Base-by-base conservation (phyloP, 495 filamentous ascomycete genomes). In the Astrothelium subdiscretum region DNA sequence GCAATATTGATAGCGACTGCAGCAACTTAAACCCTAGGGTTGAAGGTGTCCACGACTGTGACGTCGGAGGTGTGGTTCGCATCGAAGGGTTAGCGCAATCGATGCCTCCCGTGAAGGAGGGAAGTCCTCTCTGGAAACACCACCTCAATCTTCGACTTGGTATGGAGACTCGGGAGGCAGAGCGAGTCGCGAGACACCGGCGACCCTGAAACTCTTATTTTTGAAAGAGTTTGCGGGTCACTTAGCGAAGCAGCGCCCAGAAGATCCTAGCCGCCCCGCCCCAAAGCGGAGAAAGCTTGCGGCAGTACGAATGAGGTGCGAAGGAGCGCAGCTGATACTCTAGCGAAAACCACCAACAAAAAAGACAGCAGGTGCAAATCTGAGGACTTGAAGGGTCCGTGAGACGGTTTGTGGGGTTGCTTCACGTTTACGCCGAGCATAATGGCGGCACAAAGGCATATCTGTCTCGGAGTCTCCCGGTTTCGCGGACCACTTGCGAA, bases 251-350 rank as follows among this genome's bases (percentile, higher is more conserved):
- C 29, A 20, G 48, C 22, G 24, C 48, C 48, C 48, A 54, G 22
- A 54, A 27, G 26, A 54, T 54, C 48, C 48, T 54, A 54, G 48
- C 48, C 48, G 48, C 48, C 48, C 48, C 48, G 48, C 48, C 48
- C 48, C 48, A 29, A 48, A 54, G 48, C 24, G 48, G 48, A 54
- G 48, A 54, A 54, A 54, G 48, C 22, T 5, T 54, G 48, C 48
- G 48, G 48, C 48, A 54, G 24, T 8, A 54, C 20, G 20, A 20
- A 27, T 29, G 48, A 24, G 48, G 13, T 54, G 24, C 42, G 48
- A 54, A 54, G 48, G 48, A 54, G 4, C 48, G 48, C 48, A 54
- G 48, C 48, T 54, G 48, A 54, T 54, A 54, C 48, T 54, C 48
- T 54, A 54, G 48, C 15, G 12, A 54, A 6, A 8, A 54, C 20